Conservation (phyloP, 2,329 filamentous ascomycete species). For the Fusarium sp. region DNA sequence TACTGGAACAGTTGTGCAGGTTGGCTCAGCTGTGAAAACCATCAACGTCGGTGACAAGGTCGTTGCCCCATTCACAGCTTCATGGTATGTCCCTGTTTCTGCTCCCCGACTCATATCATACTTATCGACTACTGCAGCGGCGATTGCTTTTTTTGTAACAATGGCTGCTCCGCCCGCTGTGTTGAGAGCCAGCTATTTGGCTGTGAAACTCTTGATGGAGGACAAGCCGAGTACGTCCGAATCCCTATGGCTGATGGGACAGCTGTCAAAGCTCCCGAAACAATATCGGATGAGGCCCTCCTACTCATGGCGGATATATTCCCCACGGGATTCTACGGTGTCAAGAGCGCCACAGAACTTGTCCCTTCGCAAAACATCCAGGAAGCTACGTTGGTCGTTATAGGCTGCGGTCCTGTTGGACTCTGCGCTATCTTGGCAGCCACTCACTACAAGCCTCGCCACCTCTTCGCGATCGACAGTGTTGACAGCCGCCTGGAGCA, state of each 20-base stretch:
- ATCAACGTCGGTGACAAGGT: slow-evolving; percentile 81
- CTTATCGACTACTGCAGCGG: slow-evolving; percentile 44
- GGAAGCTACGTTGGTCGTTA: slow-evolving; percentile 77
- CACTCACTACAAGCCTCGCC: slow-evolving; percentile 78
- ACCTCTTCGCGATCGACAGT: slow-evolving; percentile 83
- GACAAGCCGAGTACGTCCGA: slow-evolving; percentile 84
- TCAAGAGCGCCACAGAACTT: slow-evolving; percentile 79
- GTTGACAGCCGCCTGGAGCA: slow-evolving; percentile 79
- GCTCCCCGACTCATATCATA: not conserved
- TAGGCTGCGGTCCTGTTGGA: slow-evolving; percentile 88
- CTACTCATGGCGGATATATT: slow-evolving; percentile 95
- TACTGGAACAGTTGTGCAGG: slow-evolving; percentile 77
- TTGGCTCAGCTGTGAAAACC: slow-evolving; percentile 74
- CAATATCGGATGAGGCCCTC: slow-evolving; percentile 78
- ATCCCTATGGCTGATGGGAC: slow-evolving; percentile 86
- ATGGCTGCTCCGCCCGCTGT: slow-evolving; percentile 82
- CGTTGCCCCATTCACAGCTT: slow-evolving; percentile 85
- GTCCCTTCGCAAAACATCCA: slow-evolving; percentile 55
- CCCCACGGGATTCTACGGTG: slow-evolving; percentile 87
- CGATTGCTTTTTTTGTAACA: slow-evolving; percentile 88
- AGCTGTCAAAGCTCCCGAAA: slow-evolving; percentile 74
- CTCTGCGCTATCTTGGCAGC: slow-evolving; percentile 85
- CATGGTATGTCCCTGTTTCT: slow-evolving; percentile 66
- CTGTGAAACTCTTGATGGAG: slow-evolving; percentile 75
- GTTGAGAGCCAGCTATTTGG: slow-evolving; percentile 78